Percentiles rank a stretch among this genome's conserved stretches.
Conservation (phyloP, 257 asterid species). For the Penstemon davidsonii region DNA sequence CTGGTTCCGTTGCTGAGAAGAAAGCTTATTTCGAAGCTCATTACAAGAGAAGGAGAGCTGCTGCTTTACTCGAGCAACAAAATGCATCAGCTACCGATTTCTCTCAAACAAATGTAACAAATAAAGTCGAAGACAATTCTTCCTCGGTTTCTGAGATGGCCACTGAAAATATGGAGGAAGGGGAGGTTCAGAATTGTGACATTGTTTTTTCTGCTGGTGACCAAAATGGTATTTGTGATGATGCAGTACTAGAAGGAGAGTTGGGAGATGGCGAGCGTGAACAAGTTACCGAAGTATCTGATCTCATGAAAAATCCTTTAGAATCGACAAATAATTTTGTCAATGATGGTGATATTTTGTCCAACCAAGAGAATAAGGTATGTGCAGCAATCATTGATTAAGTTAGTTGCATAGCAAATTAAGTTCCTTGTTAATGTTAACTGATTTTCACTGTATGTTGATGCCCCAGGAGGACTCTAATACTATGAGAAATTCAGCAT, state of each 20-base stretch:
- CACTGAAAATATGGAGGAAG: slow-evolving; percentile 31
- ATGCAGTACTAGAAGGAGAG: slow-evolving; percentile 22
- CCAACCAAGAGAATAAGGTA: slow-evolving; percentile 25
- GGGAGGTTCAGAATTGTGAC: slow-evolving; percentile 16
- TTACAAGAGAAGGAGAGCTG: slow-evolving; percentile 70
- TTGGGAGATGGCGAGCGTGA: slow-evolving; percentile 29
- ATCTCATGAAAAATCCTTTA: slow-evolving; percentile 27
- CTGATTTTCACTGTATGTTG: slow-evolving; percentile 23
- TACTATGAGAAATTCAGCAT: slow-evolving; percentile 26
- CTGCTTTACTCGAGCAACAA: slow-evolving; percentile 58
- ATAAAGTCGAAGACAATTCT: slow-evolving; percentile 24
- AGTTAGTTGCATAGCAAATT: slow-evolving; percentile 9
- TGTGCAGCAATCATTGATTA: slow-evolving; percentile 8
- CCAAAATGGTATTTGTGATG: slow-evolving; percentile 23
- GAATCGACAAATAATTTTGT: slow-evolving; percentile 28
- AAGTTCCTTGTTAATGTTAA: slow-evolving; percentile 16
- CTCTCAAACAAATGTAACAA: slow-evolving; percentile 20
- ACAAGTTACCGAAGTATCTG: slow-evolving; percentile 27
- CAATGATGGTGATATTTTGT: slow-evolving; percentile 27
- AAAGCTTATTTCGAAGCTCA: slow-evolving; percentile 94
- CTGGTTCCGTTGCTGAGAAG: slow-evolving; percentile 96
- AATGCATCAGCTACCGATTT: slow-evolving; percentile 31
- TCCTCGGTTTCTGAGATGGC: slow-evolving; percentile 18
- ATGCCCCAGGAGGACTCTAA: slow-evolving; percentile 38
- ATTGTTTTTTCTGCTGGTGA: slow-evolving; percentile 17